A percentile compares a stretch with the other conserved stretches of the same genome.
phyloP scores from a whole-genome alignment of 441 rosid genomes.

The Erodium moschatum region DNA sequence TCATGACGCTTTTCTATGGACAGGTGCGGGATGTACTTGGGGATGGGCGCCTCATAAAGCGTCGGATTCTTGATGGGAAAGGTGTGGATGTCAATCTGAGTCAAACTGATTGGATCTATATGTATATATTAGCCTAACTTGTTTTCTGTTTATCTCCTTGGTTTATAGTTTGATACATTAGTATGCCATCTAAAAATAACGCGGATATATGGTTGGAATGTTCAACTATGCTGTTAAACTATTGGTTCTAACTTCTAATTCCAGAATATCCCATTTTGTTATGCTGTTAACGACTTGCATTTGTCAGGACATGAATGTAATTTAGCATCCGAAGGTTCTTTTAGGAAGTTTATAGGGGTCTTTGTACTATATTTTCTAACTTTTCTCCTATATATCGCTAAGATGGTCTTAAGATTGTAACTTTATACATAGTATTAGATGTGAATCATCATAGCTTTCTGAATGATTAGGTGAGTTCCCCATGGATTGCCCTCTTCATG shows the following conservation, averaged over 20 bases:
- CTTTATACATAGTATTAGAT: background rate
- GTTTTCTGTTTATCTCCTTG: background rate
- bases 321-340: constrained; percentile 1
- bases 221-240: no score
- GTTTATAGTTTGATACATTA: background rate
- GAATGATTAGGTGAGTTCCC: constrained; percentile 69
- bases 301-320: background rate
- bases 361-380: background rate
- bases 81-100: constrained; percentile 36
- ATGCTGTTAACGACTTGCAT: no score
- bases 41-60: constrained; percentile 93
- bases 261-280: no score
- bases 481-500: constrained; percentile 99
- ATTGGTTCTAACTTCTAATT: no score
- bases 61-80: constrained; percentile 80
- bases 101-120: background rate
- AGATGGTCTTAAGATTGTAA: background rate
- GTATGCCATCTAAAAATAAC: no score
- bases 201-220: no score
- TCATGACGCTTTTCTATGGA: constrained; percentile 22
- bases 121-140: background rate
- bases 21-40: constrained; percentile 98
- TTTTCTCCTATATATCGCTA: background rate
- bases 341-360: background rate
- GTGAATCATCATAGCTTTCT: background rate